Conservation (phyloP, 2,329 filamentous ascomycete species). For the Epichloe bromicola region DNA sequence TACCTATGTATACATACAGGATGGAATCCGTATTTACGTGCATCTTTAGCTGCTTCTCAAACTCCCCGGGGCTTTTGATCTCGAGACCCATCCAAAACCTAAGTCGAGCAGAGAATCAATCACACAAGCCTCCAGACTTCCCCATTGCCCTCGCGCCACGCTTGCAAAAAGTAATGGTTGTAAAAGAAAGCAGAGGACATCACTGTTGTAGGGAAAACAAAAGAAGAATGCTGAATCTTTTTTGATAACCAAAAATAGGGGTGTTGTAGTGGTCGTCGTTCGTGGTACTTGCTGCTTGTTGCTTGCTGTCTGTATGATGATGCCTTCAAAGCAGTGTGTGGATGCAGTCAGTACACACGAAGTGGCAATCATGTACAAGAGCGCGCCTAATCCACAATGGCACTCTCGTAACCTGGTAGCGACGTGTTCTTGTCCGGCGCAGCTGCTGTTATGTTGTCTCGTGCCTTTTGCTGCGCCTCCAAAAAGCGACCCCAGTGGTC, state of each 20-base stretch:
- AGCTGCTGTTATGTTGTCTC: conserved; percentile 34
- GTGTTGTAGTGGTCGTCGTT: no score
- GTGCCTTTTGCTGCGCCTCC: conserved; percentile 47
- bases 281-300: no score
- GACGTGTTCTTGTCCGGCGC: conserved; percentile 12
- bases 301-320: no score
- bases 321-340: no score
- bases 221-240: no score
- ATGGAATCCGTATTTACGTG: no score
- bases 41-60: not conserved
- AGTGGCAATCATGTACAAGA: no score
- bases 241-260: no score
- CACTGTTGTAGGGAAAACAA: rapidly evolving
- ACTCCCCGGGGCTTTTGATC: not conserved
- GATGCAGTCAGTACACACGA: no score
- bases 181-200: no score
- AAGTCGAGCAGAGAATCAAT: not conserved
- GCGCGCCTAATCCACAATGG: conserved; percentile 24
- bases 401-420: conserved; percentile 24
- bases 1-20: not conserved
- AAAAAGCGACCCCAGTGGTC: conserved; percentile 52
- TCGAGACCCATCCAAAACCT: not conserved
- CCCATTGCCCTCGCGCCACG: not conserved
- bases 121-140: not conserved
- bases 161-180: not conserved